Percentiles rank a stretch among this genome's conserved stretches.
Evolutionary conservation across 495 filamentous ascomycete species (phyloP).

Genomic region (Penicillium steckii): DNA sequence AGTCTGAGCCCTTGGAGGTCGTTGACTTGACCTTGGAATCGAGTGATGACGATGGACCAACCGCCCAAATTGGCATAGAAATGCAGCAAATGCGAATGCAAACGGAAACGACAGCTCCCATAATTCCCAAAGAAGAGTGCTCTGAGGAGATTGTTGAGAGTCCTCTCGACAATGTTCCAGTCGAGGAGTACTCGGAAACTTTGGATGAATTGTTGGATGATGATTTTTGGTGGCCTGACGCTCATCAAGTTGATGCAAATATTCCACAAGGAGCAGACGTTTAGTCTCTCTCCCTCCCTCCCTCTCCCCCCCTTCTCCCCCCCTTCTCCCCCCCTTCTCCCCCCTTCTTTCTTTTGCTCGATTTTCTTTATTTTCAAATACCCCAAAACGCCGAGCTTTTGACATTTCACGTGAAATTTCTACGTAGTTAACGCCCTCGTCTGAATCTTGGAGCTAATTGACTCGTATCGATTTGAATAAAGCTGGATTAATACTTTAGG

Average conservation of each 20-base stretch:
- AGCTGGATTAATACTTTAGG: background rate
- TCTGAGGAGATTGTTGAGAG: background rate
- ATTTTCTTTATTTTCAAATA: background rate
- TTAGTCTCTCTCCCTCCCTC: too few relatives aligned
- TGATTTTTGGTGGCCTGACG: constrained; percentile 49
- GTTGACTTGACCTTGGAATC: constrained; percentile 35
- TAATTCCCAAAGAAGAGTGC: background rate
- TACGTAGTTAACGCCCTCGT: background rate
- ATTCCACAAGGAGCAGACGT: constrained; percentile 5
- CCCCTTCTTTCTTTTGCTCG: background rate
- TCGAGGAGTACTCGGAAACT: background rate
- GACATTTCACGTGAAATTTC: background rate
- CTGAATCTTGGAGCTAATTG: background rate
- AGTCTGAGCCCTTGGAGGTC: background rate
- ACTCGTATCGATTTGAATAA: constrained; percentile 10
- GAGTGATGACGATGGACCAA: constrained; percentile 1
- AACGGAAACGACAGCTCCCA: background rate
- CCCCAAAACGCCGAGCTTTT: too few relatives aligned
- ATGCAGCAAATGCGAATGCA: too few relatives aligned
- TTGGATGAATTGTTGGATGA: constrained; percentile 25
- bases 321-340: too few relatives aligned
- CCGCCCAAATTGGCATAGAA: background rate
- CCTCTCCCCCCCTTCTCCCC: too few relatives aligned
- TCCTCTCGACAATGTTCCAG: background rate
- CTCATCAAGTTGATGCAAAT: constrained; percentile 31